Evolutionary conservation across 345 rosid species (phyloP).

Genomic region (Psidium friedrichsthalianum): DNA sequence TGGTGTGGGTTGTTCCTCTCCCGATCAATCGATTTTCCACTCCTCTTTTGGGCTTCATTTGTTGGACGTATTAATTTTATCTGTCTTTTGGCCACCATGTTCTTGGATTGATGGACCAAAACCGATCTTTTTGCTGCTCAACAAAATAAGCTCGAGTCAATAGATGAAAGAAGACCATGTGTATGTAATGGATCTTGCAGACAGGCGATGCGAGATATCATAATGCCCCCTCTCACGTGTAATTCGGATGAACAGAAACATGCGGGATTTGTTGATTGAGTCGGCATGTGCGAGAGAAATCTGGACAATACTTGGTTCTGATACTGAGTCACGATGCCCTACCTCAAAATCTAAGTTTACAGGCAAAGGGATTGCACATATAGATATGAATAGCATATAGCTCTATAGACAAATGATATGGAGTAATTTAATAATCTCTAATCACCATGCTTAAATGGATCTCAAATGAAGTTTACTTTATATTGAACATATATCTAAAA

Average conservation of each 20-base stretch:
- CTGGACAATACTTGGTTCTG: not conserved
- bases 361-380: fast-evolving
- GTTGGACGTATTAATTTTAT: not conserved
- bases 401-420: not conserved
- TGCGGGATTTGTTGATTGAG: not conserved
- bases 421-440: not conserved
- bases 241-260: not conserved
- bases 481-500: not conserved
- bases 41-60: not conserved
- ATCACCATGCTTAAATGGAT: not conserved
- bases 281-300: not conserved
- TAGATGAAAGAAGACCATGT: not conserved
- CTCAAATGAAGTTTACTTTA: not conserved
- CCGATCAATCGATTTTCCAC: not conserved
- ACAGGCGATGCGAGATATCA: fast-evolving
- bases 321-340: not conserved
- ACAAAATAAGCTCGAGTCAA: not conserved
- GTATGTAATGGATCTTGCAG: not conserved
- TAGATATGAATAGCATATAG: no score
- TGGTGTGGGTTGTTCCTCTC: not conserved
- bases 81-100: not conserved
- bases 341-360: not conserved
- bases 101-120: not conserved
- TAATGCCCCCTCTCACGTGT: not conserved
- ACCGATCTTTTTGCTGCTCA: not conserved